Evolutionary conservation across 2,329 filamentous ascomycete species (phyloP), one percentile per base, ranked within the genome.

Genomic region (Fusarium sterilihyphosum): DNA sequence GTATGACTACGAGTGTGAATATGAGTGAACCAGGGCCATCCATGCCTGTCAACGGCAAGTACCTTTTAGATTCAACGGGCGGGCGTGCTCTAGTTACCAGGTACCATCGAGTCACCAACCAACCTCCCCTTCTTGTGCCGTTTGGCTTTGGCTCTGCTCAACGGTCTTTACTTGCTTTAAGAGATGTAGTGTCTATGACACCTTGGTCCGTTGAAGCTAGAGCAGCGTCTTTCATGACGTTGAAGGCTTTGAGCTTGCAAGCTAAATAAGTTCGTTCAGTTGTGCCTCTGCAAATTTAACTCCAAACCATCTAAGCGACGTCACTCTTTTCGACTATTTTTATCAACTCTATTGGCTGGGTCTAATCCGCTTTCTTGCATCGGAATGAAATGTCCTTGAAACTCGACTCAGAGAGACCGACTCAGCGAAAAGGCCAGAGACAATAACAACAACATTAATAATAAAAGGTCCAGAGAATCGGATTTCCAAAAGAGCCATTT

Each of bases 51-150:
- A 40, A 47, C 43, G 26, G 41, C 29, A 56, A 56, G 47, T 70
- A 66, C 52, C 46, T 50, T 44, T 69, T 50, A 54, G 47, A 60
- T 29, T 56, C 53, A 70, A 61, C 67, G 60, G 65, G 60, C 40
- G 47, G 37, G 61, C 41, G 40, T 56, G 43, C 37, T 49, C 41
- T 49, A 60, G 37, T 40, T 29, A 31, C 14, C 46, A 38, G 62
- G 37, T 33, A 29, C 46, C 31, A 5, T 35, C 64, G 33, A 60
- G 57, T 50, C 43, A 44, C 37, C 65, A 11, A 16, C 35, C 7
- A 18, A 24, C 10, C 44, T 64, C n/a, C 18, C 37, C 56, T 33
- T 63, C 41, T 52, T 37, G 50, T 57, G 24, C 60, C 46, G 40
- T 43, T 56, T 66, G 44, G 31, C 46, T 35, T 18, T 24, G 22